Evolutionary conservation across 306 rosid species (phyloP).

Genomic region (Carpinus viminea): DNA sequence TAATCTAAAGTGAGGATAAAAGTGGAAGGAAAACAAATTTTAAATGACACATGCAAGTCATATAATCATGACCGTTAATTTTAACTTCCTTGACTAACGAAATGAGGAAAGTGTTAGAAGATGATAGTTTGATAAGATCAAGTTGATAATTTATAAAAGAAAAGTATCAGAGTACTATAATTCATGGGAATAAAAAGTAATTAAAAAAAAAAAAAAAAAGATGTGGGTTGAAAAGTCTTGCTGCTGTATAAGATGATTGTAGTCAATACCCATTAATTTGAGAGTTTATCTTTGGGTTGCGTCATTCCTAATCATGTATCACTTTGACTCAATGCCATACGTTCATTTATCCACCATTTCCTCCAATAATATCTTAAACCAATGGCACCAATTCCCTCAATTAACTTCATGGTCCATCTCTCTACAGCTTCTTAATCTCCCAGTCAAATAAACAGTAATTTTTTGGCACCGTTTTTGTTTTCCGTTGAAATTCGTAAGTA

Average conservation of each 20-base stretch:
- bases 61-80: too few species aligned
- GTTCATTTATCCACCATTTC: slow-evolving; percentile 23
- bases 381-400: neutral
- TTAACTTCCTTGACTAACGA: too few species aligned
- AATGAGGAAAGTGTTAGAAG: too few species aligned
- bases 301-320: slow-evolving; percentile 14
- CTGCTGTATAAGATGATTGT: neutral
- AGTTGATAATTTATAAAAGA: too few species aligned
- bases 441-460: neutral
- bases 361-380: neutral
- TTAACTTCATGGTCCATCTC: neutral
- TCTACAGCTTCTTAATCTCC: neutral
- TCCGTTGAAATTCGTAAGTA: neutral
- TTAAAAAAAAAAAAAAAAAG: neutral
- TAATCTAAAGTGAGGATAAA: too few species aligned
- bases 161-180: too few species aligned
- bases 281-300: slow-evolving; percentile 1
- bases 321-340: slow-evolving; percentile 38
- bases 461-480: neutral
- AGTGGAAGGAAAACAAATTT: too few species aligned
- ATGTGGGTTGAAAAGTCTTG: neutral
- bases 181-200: too few species aligned
- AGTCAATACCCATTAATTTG: slow-evolving; percentile 7
- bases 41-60: too few species aligned
- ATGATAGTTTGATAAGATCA: too few species aligned